Conservation (phyloP, 176 grass and related monocot genomes). For the Metroxylon sagu region DNA sequence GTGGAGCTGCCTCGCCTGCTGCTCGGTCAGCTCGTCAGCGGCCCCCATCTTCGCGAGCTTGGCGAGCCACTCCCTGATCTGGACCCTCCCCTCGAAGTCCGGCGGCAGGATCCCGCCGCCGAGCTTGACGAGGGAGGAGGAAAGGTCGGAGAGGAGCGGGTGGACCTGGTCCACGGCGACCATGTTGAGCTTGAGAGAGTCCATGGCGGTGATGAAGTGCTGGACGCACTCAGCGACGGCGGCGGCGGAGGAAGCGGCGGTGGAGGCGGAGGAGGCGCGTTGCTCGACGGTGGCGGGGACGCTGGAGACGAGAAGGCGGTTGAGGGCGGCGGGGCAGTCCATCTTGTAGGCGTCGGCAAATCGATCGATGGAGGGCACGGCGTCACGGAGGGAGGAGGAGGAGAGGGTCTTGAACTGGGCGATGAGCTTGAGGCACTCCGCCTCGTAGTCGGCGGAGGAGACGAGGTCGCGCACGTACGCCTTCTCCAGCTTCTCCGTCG, state of each 20-base stretch:
- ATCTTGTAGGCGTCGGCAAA: constrained; percentile 84
- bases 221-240: constrained; percentile 90
- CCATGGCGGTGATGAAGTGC: constrained; percentile 95
- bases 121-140: constrained; percentile 64
- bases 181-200: constrained; percentile 94
- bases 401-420: constrained; percentile 85
- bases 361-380: constrained; percentile 56
- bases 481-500: constrained; percentile 91
- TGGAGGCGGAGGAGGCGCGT: constrained; percentile 39
- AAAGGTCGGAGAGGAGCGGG: constrained; percentile 78
- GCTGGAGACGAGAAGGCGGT: constrained; percentile 78
- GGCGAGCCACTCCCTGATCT: constrained; percentile 75
- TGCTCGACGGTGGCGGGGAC: constrained; percentile 96
- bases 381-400: constrained; percentile 63
- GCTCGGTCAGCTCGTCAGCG: constrained; percentile 82
- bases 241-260: constrained; percentile 22
- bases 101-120: constrained; percentile 46
- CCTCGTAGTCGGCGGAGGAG: constrained; percentile 78
- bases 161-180: constrained; percentile 92
- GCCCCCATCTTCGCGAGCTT: constrained; percentile 89
- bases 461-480: constrained; percentile 95
- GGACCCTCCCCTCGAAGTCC: constrained; percentile 87
- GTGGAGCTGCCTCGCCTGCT: constrained; percentile 86
- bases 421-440: constrained; percentile 97
- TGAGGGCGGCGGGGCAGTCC: constrained; percentile 76